Base-by-base conservation (phyloP, 352 stramenopile genomes). In the Phytopythium vexans region DNA sequence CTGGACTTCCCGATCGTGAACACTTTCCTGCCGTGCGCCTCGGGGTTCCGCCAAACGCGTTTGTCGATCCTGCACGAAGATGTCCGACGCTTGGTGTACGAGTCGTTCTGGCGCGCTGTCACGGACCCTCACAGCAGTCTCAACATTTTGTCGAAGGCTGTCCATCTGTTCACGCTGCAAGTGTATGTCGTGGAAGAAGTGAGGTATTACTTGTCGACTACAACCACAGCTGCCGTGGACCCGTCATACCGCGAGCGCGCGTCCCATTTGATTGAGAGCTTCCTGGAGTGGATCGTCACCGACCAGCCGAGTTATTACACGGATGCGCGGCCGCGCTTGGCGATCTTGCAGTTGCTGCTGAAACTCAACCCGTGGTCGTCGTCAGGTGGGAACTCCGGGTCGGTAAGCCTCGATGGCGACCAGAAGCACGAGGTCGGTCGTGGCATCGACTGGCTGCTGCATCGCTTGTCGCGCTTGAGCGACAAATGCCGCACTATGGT, bases 1-100 rank as follows among this genome's bases (percentile, higher is more conserved):
- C 66, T 89, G 32, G 82, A 90, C 46, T 92, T 86, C 58, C 82
- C 82, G 6, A 79, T 92, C 21, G 82, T 92, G n/a, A 90, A 89
- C 58, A 89, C 72, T 40, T 82, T 92, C 44, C 60, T 89, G 42
- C 79, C 79, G 14, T 92, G 79, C 62, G 71, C 82, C 7, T 51
- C 68, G 11, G 79, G 77, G 11, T 90, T 90, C 50, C 66, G 67
- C 7, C 49, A 65, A 32, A 70, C 82, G n/a, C 62, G 82, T 15
- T 50, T 88, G 11, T 72, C 82, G 7, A 75, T 90, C 58, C 67
- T 92, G 37, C 82, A 92, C 41, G 49, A 65, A 5, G 60, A 88
- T 34, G 77, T 59, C 11, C 72, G 82, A 34, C 64, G 62, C 43
- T 52, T 92, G 39, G 73, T 92, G 8, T 90, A 89, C 52, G 77